Evolutionary conservation across 768 basidiomycete species (phyloP), one percentile per base, ranked within the genome.

Genomic region (Cystobasidiopsis lactophilus): DNA sequence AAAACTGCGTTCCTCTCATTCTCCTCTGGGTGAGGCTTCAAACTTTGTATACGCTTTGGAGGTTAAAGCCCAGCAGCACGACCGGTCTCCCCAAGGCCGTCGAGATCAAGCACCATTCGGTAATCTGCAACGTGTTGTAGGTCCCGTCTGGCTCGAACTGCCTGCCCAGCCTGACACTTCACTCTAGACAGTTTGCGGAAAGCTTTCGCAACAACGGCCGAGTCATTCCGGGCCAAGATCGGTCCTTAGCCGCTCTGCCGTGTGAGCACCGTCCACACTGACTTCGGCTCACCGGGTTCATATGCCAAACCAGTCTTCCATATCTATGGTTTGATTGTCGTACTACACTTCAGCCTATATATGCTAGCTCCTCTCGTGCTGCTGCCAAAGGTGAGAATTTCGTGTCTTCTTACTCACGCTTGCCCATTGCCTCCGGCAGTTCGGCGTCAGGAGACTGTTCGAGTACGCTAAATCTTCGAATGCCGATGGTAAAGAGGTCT

Each of bases 11-110:
- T 43, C 19, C 41, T 21, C 21, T 43, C 41, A 7, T 21, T 43
- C 41, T 47, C 45, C 14, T 47, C 45, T 47, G 45, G 45, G 45
- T 47, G n/a, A 47, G 45, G 7, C 41, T n/a, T n/a, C n/a, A n/a
- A n/a, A n/a, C n/a, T n/a, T n/a, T 35, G 9, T 35, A 35, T 35
- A 7, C 16, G 33, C 16, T 9, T 9, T 35, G 16, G 7, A 35
- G 5, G n/a, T 37, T 23, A 29, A 29, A 29, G 7, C 19, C 11
- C 43, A 35, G 13, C 24, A 47, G 49, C 18, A 37, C 38, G 4
- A 50, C 49, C 21, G 49, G 49, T 3, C 31, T 35, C 13, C 30
- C 49, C 13, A 50, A 50, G 29, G 49, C 21, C 10, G 49, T 50
- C n/a, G 31, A 21, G 13, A 50, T 50, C 21, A 35, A 11, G 5